Base-by-base conservation (phyloP, 192 early-diverging fungal species). In the Chytriomyces hyalinus region DNA sequence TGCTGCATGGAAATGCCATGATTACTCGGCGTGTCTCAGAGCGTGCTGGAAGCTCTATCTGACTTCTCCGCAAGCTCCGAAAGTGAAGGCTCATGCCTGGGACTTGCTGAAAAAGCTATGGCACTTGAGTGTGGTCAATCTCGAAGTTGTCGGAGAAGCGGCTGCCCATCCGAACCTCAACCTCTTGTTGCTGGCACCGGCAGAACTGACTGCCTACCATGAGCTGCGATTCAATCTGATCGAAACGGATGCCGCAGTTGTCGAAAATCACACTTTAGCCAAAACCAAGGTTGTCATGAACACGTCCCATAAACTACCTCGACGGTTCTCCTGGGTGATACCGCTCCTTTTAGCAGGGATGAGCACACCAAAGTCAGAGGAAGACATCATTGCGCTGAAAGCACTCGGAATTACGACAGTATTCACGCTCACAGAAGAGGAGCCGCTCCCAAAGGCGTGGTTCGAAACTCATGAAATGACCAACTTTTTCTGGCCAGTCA, bases 361-460 rank as follows among this genome's bases (percentile, higher is more conserved):
- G 83, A 78, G 73, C 3, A 86, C 83, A 10, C 85, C 85, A 45
- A 78, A 67, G 65, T 61, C 53, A 43, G 10, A 10, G 8, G 73
- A 64, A 6, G 85, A 86, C 67, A 77, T 86, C 46, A 48, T 6
- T 10, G 75, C 65, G 20, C 60, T 86, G 60, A 71, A 70, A 50
- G 36, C 13, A n/a, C 28, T 84, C 17, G 77, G 80, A 20, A 73
- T 86, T 59, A 6, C 15, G 0, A 62, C 64, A 17, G 69, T 86
- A 24, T 80, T 86, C 22, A 84, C 85, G 6, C 69, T 85, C 11
- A 86, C 85, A 7, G 70, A 84, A 77, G 85, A 86, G 66, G 75
- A 75, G 44, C 85, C 85, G 26, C 61, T 86, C 2, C 76, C 78
- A 9, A 65, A 28, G 10, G 53, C 26, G n/a, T 86, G 85, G 85